Evolutionary conservation across 2,329 filamentous ascomycete genomes (phyloP), one percentile per base, ranked within the genome.

Genomic region (Claviceps quebecensis): DNA sequence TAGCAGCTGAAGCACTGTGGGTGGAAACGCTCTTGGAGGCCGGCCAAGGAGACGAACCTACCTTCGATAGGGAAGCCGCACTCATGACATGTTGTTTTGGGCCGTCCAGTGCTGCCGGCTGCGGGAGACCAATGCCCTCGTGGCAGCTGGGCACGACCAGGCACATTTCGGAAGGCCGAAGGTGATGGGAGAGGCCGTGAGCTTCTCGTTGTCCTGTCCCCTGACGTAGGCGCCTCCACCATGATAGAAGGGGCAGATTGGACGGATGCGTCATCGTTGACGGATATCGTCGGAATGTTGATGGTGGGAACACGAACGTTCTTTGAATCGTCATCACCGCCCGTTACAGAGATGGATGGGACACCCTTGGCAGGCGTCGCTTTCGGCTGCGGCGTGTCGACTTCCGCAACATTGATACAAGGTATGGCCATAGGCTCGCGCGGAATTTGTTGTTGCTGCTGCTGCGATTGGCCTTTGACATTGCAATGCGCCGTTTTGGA

Each of bases 1-100:
- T 87, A 85, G 71, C 93, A 98, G 44, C 80, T 77, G 71, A 98
- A 97, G 68, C 93, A 98, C 57, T 89, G 81, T 0, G 93, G 90
- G 60, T 98, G 93, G 65, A 97, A 97, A 19, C 90, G 85, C 60
- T 82, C 77, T 3, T 69, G 61, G 40, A 78, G 75, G 26, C 88
- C 88, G 1, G 82, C 83, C 6, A 95, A 81, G 4, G 85, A 87
- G 22, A 97, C 85, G 57, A 95, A 91, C 52, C 91, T 86, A 2
- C 93, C 93, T 53, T 93, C 82, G 58, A 98, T 97, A 0, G 88
- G 83, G 19, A 85, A 74, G 9, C 81, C 77, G 63, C 93, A 98
- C 60, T 90, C 83, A 48, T 89, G 86, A 63, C 93, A 98, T 45
- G 83, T 77, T 7, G 87, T 86, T 6, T 84, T 84, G 51, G 72